Percentiles rank a stretch among this genome's conserved stretches.
Evolutionary conservation across 768 basidiomycete species (phyloP).

Genomic region (Russula compacta): DNA sequence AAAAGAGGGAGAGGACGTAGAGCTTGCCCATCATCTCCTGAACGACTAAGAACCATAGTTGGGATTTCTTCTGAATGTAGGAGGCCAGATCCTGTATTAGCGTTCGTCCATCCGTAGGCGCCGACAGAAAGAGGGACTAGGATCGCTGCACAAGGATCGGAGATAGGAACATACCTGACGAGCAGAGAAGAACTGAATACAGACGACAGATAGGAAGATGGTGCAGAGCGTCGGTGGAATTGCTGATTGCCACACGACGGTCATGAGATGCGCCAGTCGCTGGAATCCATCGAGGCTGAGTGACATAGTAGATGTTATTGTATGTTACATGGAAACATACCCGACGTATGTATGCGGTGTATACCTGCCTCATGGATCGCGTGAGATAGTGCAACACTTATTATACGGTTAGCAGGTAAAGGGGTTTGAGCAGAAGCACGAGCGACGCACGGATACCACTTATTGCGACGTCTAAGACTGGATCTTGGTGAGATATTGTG

Average conservation of each 20-base stretch:
- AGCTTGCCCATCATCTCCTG: conserved; percentile 9
- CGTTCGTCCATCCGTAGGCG: neutral
- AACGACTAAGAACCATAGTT: neutral
- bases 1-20: conserved; percentile 11
- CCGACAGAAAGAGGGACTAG: neutral
- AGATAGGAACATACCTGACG: neutral
- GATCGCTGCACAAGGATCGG: neutral
- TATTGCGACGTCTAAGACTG: conserved; percentile 4
- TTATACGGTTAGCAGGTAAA: neutral
- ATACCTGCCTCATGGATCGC: conserved; percentile 3
- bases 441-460: conserved; percentile 3
- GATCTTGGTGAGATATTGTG: neutral
- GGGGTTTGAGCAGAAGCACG: neutral
- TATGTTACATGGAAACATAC: neutral
- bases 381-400: conserved; percentile 3
- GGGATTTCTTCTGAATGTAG: neutral
- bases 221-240: conserved; percentile 7
- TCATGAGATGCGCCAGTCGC: neutral
- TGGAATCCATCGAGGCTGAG: neutral
- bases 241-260: conserved; percentile 7
- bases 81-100: neutral
- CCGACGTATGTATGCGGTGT: neutral
- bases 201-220: neutral
- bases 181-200: neutral
- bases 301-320: neutral